Conservation (phyloP, 1,284 basidiomycete species). For the Papiliotrema laurentii region DNA sequence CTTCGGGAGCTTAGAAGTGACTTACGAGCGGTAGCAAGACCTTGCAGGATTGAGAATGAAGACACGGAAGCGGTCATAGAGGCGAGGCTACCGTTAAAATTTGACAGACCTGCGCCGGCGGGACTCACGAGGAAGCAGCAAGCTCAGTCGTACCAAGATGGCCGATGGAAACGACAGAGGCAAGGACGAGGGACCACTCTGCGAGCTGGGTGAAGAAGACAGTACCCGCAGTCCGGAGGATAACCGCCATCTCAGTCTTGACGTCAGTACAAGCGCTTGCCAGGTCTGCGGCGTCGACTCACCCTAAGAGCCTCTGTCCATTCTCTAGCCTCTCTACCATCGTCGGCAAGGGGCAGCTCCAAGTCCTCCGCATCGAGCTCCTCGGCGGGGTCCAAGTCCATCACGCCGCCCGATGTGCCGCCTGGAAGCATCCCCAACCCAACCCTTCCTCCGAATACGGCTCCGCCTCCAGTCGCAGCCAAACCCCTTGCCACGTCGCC, state of each 20-base stretch:
- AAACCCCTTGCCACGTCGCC: conserved; percentile 29
- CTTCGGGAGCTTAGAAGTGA: conserved; percentile 1
- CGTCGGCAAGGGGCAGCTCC: conserved; percentile 34
- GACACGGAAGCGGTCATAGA: conserved; percentile 79
- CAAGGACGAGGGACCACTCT: conserved; percentile 48
- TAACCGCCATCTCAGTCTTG: conserved; percentile 39
- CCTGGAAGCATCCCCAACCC: conserved; percentile 18
- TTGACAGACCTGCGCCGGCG: no score
- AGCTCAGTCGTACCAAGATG: conserved; percentile 68
- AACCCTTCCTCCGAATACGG: conserved; percentile 19
- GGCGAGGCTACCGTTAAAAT: conserved; percentile 52
- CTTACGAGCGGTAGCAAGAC: conserved; percentile 65
- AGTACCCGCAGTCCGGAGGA: conserved; percentile 37
- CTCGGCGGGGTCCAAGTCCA: conserved; percentile 44
- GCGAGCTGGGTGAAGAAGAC: conserved; percentile 47
- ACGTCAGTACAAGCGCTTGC: background rate
- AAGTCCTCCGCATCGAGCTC: conserved; percentile 44
- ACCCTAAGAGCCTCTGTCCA: conserved; percentile 34
- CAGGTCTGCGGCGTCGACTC: conserved; percentile 10
- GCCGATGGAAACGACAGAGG: conserved; percentile 67
- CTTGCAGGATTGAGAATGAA: conserved; percentile 71
- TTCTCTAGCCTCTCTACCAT: conserved; percentile 28
- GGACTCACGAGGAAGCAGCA: conserved; percentile 63
- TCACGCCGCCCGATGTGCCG: conserved; percentile 6
- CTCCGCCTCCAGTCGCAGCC: conserved; percentile 19